Conservation (phyloP, 331 rosid genomes). For the Saraca asoca region DNA sequence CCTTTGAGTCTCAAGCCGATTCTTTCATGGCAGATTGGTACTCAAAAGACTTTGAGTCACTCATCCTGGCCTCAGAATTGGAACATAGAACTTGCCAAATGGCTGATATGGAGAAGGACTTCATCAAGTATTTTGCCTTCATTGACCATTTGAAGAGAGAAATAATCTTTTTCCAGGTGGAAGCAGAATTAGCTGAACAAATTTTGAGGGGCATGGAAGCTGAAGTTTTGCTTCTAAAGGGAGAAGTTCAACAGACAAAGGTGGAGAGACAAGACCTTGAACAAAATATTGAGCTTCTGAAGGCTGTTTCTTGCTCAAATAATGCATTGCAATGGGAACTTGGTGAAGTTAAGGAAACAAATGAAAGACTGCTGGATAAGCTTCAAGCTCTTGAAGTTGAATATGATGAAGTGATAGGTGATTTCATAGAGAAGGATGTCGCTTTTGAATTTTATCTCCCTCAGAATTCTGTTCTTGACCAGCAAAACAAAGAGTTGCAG, state of each 20-base stretch:
- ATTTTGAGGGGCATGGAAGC: conserved; percentile 50
- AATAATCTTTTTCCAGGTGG: conserved; percentile 53
- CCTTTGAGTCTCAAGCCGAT: conserved; percentile 60
- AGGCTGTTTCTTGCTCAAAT: conserved; percentile 48
- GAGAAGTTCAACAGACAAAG: conserved; percentile 44
- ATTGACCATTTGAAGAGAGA: conserved; percentile 62
- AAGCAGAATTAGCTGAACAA: conserved; percentile 46
- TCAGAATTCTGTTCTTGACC: conserved; percentile 51
- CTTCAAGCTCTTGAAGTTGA: conserved; percentile 55
- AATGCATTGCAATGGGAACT: conserved; percentile 53
- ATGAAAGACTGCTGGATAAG: conserved; percentile 45
- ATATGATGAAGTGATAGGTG: conserved; percentile 42
- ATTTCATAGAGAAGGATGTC: conserved; percentile 51
- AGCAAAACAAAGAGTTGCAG: conserved; percentile 46
- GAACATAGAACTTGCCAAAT: conserved; percentile 44
- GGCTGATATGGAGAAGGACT: conserved; percentile 53
- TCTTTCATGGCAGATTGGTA: conserved; percentile 54
- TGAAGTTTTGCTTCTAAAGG: conserved; percentile 49
- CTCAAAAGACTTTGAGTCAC: conserved; percentile 69
- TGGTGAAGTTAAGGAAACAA: conserved; percentile 45
- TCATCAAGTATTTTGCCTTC: conserved; percentile 32
- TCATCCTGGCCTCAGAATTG: conserved; percentile 57
- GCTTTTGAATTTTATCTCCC: conserved; percentile 41
- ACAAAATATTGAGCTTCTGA: conserved; percentile 49
- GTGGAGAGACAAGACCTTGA: conserved; percentile 49